phyloP scores from a whole-genome alignment of 2,329 filamentous ascomycete species.

The Sporothrix schenckii region DNA sequence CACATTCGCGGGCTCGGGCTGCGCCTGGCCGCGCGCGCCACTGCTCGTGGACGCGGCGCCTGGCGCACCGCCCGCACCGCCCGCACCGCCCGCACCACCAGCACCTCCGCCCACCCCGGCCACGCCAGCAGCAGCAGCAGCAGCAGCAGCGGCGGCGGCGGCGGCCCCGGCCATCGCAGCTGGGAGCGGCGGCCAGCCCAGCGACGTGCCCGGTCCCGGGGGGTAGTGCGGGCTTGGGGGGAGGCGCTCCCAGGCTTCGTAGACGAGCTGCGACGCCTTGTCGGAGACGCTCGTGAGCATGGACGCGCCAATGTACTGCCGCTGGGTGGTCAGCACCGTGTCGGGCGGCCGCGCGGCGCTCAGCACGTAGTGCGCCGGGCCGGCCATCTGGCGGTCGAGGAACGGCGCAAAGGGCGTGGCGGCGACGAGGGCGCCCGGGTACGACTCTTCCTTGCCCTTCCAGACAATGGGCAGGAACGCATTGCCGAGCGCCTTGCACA shows the following conservation, averaged over 20 bases:
- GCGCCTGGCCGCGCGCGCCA: neutral
- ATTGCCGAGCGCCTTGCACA: conserved; percentile 96
- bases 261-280: conserved; percentile 44
- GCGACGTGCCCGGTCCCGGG: conserved; percentile 34
- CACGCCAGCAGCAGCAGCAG: neutral
- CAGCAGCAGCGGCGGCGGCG: conserved; percentile 3
- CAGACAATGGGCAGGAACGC: conserved; percentile 93
- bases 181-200: conserved; percentile 26
- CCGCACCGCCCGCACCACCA: neutral
- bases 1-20: conserved; percentile 39
- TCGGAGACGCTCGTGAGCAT: conserved; percentile 49
- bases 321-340: conserved; percentile 44
- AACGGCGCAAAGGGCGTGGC: conserved; percentile 66
- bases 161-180: conserved; percentile 27
- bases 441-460: conserved; percentile 86
- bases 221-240: conserved; percentile 36
- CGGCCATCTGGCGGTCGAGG: conserved; percentile 60
- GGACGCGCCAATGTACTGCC: conserved; percentile 45
- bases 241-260: conserved; percentile 50
- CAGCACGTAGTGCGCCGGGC: conserved; percentile 48
- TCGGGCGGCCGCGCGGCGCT: conserved; percentile 44
- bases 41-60: neutral
- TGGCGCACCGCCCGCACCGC: neutral
- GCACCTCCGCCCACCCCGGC: neutral
- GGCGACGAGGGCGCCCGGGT: conserved; percentile 70